Evolutionary conservation across 2,329 filamentous ascomycete genomes (phyloP), one percentile per base, ranked within the genome.

Genomic region (Exophiala lecanii-corni): DNA sequence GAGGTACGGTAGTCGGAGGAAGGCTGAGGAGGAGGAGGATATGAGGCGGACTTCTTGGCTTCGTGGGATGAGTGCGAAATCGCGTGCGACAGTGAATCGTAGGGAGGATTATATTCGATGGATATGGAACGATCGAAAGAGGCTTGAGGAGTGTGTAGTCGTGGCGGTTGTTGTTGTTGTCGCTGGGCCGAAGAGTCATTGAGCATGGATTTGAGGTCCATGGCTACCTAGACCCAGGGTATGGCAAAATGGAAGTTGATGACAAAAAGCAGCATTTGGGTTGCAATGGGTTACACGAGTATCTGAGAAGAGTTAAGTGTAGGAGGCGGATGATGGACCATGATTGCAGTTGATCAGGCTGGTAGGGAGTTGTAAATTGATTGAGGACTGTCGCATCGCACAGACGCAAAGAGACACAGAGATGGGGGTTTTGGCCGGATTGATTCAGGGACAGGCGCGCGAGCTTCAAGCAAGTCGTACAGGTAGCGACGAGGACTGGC

Each of bases 181-280:
- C 42, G 43, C 30, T 47, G 48, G 15, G 41, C 23, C 9, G 48
- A 39, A n/a, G 52, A 49, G 31, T 55, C 55, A 43, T 57, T 55
- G 5, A 57, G 55, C 51, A 57, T 55, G 36, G 53, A 54, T 48
- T 52, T 54, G 39, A 57, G 51, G 36, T 57, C 55, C 55, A 57
- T 57, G 40, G 40, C 38, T 46, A 46, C 43, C 34, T 26, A 12
- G 23, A 26, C 23, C 23, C 23, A 26, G 12, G 23, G 23, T 26
- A 12, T 26, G 23, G 23, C 23, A 26, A 12, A 26, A 26, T 26
- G 23, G 23, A 26, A 26, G 12, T 7, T 7, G 23, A 26, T 26
- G 23, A 26, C 23, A 26, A 6, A 39, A 48, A 40, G 36, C 25
- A 45, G 36, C 44, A 43, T 45, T 42, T 51, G 49, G 49, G 43